Conservation (phyloP, 2,329 filamentous ascomycete species). For the Ascomycota sp. region DNA sequence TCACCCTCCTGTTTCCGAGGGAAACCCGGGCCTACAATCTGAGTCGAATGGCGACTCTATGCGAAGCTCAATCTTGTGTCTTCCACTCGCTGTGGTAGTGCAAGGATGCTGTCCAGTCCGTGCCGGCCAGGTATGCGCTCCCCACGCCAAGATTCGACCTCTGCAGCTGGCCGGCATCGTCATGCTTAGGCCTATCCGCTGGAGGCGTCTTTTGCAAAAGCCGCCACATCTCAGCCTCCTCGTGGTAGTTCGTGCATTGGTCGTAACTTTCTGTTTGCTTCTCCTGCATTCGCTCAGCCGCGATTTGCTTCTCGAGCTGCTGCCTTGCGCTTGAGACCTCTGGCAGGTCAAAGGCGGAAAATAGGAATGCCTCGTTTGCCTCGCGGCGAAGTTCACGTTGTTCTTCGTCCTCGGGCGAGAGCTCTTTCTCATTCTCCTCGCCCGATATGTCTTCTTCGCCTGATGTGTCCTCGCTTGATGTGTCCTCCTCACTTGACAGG, state of each 20-base stretch:
- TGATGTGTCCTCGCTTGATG: constrained; percentile 1
- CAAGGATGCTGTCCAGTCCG: constrained; percentile 18
- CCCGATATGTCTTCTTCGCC: constrained; percentile 4
- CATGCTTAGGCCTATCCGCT: constrained; percentile 11
- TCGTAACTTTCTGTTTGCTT: constrained; percentile 22
- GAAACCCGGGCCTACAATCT: too few relatives aligned
- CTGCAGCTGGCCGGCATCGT: constrained; percentile 9
- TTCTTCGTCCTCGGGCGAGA: constrained; percentile 8
- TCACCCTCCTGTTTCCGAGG: too few relatives aligned
- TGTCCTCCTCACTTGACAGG: too few relatives aligned
- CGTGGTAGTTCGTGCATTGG: constrained; percentile 15
- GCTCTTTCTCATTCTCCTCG: constrained; percentile 3
- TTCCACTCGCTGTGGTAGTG: constrained; percentile 24
- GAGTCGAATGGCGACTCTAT: too few relatives aligned
- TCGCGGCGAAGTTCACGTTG: constrained; percentile 14
- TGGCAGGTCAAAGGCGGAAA: constrained; percentile 19
- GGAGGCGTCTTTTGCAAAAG: constrained; percentile 19
- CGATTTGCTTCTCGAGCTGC: constrained; percentile 17
- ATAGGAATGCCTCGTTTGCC: constrained; percentile 19
- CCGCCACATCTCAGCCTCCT: constrained; percentile 25
- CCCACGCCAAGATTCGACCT: constrained; percentile 13
- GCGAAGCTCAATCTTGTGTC: constrained; percentile 2
- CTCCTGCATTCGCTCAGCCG: constrained; percentile 21
- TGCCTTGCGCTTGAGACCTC: constrained; percentile 15
- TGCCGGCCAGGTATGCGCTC: constrained; percentile 14